Evolutionary conservation across 2,329 filamentous ascomycete species (phyloP), one percentile per base, ranked within the genome.

Genomic region (Cladophialophora bantiana): DNA sequence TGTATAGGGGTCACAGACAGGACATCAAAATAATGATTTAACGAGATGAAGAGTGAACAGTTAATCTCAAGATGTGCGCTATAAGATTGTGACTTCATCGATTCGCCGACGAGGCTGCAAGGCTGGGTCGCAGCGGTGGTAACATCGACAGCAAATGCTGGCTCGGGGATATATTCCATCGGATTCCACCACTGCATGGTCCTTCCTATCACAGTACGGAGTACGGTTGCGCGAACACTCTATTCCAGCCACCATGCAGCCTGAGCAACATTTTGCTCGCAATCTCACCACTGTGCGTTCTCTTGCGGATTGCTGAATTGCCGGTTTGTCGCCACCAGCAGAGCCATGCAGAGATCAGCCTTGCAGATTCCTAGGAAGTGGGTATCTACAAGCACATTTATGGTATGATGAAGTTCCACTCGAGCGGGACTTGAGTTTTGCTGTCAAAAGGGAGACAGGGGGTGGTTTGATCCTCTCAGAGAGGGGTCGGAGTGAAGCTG

Each of bases 281-380:
- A 15, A 55, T 34, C 32, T 20, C 31, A 55, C 53, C 53, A 34
- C n/a, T 55, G 53, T 55, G 53, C 53, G n/a, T 35, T 55, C 53
- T 50, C 18, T 50, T 31, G 26, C 18, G 18, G 57, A 45, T n/a
- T 10, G 20, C 15, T 35, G 38, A 48, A 20, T 45, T 4, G 31
- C 15, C 9, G 1, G 40, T 20, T n/a, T 45, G 9, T 45, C 18
- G 31, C 10, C 42, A 42, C 59, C 13, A 7, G 18, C 59, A 32
- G 35, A 5, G 59, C 34, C 32, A 60, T 60, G 58, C 38, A 42
- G 18, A 48, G 35, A 15, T 61, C 13, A 54, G 59, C 59, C 48
- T 61, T 54, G 59, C 48, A 54, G 20, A 50, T 26, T 50, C 13
- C 7, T 10, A 10, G 12, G 18, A 6, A 12, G 45, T 50, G 45